Base-by-base conservation (phyloP, 2,329 filamentous ascomycete species). In the Zalaria sp. region DNA sequence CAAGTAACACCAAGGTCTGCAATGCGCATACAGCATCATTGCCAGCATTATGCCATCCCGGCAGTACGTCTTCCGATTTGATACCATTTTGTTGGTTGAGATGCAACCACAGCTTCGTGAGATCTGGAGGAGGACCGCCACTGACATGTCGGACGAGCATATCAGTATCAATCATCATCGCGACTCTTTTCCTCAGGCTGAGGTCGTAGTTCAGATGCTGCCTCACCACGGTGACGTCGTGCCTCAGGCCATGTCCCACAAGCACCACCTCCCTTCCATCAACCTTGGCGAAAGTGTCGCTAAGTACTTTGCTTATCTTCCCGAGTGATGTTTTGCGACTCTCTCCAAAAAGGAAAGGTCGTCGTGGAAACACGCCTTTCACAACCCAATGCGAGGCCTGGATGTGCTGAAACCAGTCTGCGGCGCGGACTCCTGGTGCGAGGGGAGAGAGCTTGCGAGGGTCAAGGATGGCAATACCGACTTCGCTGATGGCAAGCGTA, bases 391-490 rank as follows among this genome's bases (percentile, higher is more conserved):
- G 27, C 9, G 27, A 29, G 10, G 74, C 75, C 27, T 73, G 65
- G 48, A 95, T 82, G 38, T 69, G 60, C 0, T 64, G 51, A 48
- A 75, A 73, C 87, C 88, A 95, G 31, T 76, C 69, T 34, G 64
- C 51, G 2, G 79, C 84, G 26, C 66, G 60, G 3, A 64, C 51
- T 1, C 83, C 83, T 2, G 83, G 82, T 0, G 73, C 53, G 1
- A 77, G 45, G 5, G 58, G 62, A 1, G 61, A 51, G 27, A 86
- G 60, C 38, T 75, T 68, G 18, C 63, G 57, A 1, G 82, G 87
- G 56, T 96, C 87, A 0, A 96, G 67, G 2, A 79, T 79, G 1
- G 85, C 80, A 35, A 96, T 68, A 1, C 91, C 91, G 32, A 98
- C 69, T 59, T 98, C 91, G 0, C 88, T 93, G 46, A 96, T 72